Percentiles rank a stretch among this genome's conserved stretches.
Conservation (phyloP, 495 filamentous ascomycete genomes). For the Hypoxylon lienhwacheense region DNA sequence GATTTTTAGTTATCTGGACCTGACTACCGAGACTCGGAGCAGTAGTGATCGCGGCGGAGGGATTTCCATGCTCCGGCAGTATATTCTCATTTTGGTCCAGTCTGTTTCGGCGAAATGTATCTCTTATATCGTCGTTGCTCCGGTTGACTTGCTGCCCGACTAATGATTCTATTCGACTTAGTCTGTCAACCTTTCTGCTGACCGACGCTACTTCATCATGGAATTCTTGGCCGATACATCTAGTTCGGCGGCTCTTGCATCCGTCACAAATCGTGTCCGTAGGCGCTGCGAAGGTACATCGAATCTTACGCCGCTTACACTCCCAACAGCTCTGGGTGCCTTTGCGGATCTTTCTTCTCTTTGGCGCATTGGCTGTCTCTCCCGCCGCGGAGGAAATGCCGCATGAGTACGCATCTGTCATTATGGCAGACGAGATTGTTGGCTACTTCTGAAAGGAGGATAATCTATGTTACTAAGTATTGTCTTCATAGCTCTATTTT, state of each 20-base stretch:
- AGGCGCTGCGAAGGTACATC: conserved; percentile 47
- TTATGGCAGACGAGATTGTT: not conserved
- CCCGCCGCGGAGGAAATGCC: conserved; percentile 2
- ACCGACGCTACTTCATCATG: conserved; percentile 33
- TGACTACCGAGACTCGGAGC: not conserved
- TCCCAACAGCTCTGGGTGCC: conserved; percentile 57
- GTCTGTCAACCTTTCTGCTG: conserved; percentile 25
- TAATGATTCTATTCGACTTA: conserved; percentile 36
- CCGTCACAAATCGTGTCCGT: conserved; percentile 44
- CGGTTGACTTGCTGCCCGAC: conserved; percentile 34
- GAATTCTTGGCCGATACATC: conserved; percentile 45
- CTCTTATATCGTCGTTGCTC: not conserved
- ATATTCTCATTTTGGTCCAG: not conserved
- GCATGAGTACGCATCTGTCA: not conserved
- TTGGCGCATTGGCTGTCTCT: conserved; percentile 1
- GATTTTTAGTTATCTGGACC: conserved; percentile 11
- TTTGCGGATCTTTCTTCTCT: conserved; percentile 48
- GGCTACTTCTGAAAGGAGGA: not conserved
- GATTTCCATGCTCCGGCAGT: not conserved
- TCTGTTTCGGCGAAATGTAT: not conserved
- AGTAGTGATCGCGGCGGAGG: not conserved
- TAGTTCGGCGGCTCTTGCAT: conserved; percentile 45
- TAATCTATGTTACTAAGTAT: too few relatives aligned
- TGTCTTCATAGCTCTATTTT: not conserved
- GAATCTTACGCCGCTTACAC: conserved; percentile 54